Conservation (phyloP, 192 early-diverging fungal species). For the Gryganskiella cystojenkinii region DNA sequence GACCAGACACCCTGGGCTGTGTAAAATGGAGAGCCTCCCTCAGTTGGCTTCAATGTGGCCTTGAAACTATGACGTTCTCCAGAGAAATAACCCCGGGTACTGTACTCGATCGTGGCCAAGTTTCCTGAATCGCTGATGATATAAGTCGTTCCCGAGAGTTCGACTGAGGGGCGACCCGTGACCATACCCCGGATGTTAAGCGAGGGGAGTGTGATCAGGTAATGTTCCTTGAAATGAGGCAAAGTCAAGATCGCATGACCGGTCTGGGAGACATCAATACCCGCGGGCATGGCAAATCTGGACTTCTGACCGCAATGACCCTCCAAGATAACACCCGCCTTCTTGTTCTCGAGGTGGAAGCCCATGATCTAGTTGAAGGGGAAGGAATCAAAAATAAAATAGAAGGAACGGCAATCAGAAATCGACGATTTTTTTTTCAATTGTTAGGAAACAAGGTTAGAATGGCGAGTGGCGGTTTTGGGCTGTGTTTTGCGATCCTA, state of each 20-base stretch:
- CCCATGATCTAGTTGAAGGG: conserved; percentile 37
- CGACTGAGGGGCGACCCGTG: conserved; percentile 55
- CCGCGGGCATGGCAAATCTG: conserved; percentile 79
- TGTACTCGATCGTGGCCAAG: conserved; percentile 73
- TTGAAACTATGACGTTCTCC: conserved; percentile 86
- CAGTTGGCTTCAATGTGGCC: conserved; percentile 55
- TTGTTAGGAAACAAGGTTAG: too few relatives aligned
- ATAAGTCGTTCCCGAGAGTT: conserved; percentile 50
- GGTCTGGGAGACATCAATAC: conserved; percentile 75
- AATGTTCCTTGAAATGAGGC: conserved; percentile 69
- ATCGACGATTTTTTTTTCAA: background rate
- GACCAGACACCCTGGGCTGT: conserved; percentile 73
- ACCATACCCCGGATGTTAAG: conserved; percentile 82
- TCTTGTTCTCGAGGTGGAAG: conserved; percentile 51
- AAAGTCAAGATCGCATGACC: conserved; percentile 78
- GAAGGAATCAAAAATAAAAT: conserved; percentile 9
- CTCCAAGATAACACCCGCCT: conserved; percentile 47
- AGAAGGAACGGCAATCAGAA: background rate
- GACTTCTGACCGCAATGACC: conserved; percentile 71
- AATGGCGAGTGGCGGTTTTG: too few relatives aligned
- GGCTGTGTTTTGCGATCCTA: too few relatives aligned
- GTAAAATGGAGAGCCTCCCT: conserved; percentile 38
- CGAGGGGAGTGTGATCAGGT: conserved; percentile 78
- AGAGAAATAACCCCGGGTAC: conserved; percentile 79
- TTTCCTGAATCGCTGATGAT: conserved; percentile 33